Percentiles rank a stretch among this genome's conserved stretches.
phyloP scores from a whole-genome alignment of 2,329 filamentous ascomycete genomes.

The Huntiella moniliformis region DNA sequence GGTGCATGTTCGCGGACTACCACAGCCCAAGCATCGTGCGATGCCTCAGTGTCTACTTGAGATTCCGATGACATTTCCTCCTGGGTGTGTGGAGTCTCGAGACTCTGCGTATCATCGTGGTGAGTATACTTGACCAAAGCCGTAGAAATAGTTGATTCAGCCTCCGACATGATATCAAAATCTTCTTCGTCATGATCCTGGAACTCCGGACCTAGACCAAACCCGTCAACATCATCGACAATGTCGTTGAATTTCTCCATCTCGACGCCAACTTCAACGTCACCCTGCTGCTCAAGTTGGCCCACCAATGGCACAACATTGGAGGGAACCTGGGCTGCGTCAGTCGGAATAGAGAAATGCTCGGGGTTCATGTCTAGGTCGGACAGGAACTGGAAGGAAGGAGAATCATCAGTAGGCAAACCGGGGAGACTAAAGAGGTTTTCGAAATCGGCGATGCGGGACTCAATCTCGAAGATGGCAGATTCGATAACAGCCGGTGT shows the following conservation, averaged over 20 bases:
- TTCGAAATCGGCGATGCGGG: neutral
- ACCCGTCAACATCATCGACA: too few species aligned
- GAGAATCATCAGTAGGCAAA: neutral
- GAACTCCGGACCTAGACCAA: too few species aligned
- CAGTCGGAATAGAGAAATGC: neutral
- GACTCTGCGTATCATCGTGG: neutral
- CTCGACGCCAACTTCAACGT: too few species aligned
- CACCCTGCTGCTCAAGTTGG: too few species aligned
- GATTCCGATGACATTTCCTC: neutral
- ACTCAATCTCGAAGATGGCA: neutral
- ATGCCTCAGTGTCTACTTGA: neutral
- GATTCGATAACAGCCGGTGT: neutral
- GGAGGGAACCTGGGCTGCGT: neutral
- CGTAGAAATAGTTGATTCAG: constrained; percentile 5
- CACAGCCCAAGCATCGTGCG: neutral
- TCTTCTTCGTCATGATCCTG: too few species aligned
- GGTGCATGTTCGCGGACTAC: neutral
- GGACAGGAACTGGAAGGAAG: neutral
- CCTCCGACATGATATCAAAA: constrained; percentile 1
- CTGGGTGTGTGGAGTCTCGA: neutral
- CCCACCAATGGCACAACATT: constrained; percentile 5
- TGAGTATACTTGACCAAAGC: constrained; percentile 8
- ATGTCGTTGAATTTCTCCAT: too few species aligned
- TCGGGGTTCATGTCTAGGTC: neutral
- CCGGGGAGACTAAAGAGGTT: too few species aligned